A percentile compares a stretch with the other conserved stretches of the same genome.
Conservation (phyloP, 2,329 filamentous ascomycete genomes). For the Diaporthe helianthi region DNA sequence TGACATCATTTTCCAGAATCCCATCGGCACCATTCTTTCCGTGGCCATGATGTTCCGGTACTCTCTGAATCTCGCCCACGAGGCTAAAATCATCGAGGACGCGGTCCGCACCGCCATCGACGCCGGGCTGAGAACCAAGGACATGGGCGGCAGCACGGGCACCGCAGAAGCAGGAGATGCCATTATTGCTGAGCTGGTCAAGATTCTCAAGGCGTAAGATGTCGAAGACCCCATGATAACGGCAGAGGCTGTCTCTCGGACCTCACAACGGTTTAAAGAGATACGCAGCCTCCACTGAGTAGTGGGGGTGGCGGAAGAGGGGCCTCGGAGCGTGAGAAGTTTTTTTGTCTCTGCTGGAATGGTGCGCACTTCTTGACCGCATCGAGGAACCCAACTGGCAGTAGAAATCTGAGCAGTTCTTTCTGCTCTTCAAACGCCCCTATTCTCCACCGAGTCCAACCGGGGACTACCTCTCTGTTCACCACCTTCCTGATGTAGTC, state of each 20-base stretch:
- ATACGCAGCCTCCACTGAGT: conserved; percentile 24
- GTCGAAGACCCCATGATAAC: conserved; percentile 5
- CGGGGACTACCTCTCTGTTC: too few species aligned
- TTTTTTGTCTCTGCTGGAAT: neutral
- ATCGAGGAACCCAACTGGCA: conserved; percentile 21
- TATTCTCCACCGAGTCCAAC: too few species aligned
- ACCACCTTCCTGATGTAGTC: too few species aligned
- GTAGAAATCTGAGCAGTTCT: conserved; percentile 16
- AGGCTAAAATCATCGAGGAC: conserved; percentile 15
- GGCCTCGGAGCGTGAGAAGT: conserved; percentile 21
- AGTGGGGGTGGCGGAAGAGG: conserved; percentile 19
- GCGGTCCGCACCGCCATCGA: conserved; percentile 19
- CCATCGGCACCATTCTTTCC: too few species aligned
- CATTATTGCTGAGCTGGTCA: conserved; percentile 22
- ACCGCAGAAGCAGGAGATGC: conserved; percentile 21
- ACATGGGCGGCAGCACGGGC: conserved; percentile 22
- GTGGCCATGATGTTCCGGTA: conserved; percentile 21
- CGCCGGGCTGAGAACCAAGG: conserved; percentile 17
- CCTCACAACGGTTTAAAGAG: conserved; percentile 21
- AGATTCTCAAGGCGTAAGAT: conserved; percentile 12
- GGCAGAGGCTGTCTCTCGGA: conserved; percentile 21
- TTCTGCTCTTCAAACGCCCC: too few species aligned
- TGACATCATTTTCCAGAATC: conserved; percentile 16
- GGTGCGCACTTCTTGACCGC: conserved; percentile 25
- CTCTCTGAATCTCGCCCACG: conserved; percentile 17